Evolutionary conservation across 2,329 filamentous ascomycete species (phyloP), one percentile per base, ranked within the genome.

Genomic region (Diaporthe ilicicola): DNA sequence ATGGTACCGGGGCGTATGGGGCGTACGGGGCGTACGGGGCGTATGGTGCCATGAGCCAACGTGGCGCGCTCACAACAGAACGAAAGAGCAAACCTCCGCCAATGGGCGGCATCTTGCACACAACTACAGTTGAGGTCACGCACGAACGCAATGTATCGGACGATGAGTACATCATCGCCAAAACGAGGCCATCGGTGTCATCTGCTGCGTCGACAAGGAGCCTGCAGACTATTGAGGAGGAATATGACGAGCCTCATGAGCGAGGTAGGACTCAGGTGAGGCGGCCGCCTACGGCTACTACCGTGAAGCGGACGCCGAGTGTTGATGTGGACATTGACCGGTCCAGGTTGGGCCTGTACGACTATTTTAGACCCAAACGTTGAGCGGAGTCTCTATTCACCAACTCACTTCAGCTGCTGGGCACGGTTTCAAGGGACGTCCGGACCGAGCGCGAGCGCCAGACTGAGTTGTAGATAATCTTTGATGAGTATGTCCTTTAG

Each of bases 311-410:
- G 27, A 64, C 59, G n/a, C 59, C 59, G 10, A 64, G 59, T 37
- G 42, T 64, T 27, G 59, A 64, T 10, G 59, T 64, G 59, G 59
- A 64, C 7, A 64, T 64, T 64, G 59, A 64, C 27, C 42, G 59
- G 48, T 64, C 59, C 10, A 64, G 44, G 59, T 37, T 64, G 29
- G 59, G 59, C n/a, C n/a, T 64, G 12, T 50, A 50, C 29, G 10
- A 64, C 4, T 50, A 12, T 19, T 64, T 64, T 19, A 27, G 42
- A 12, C 15, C 29, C 29, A 50, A 64, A 4, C 2, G 1, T 50
- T 64, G 44, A 64, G 7, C 3, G n/a, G 29, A 24, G 3, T 4
- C 50, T 37, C 15, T 13, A 62, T 62, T 62, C 59, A 22, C 27
- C 12, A 4, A 17, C 39, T 48, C 42, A 62, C 19, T 42, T 34